A percentile compares a stretch with the other conserved stretches of the same genome.
Conservation (phyloP, 2,329 filamentous ascomycete genomes). For the Colletotrichum ledebouriae region DNA sequence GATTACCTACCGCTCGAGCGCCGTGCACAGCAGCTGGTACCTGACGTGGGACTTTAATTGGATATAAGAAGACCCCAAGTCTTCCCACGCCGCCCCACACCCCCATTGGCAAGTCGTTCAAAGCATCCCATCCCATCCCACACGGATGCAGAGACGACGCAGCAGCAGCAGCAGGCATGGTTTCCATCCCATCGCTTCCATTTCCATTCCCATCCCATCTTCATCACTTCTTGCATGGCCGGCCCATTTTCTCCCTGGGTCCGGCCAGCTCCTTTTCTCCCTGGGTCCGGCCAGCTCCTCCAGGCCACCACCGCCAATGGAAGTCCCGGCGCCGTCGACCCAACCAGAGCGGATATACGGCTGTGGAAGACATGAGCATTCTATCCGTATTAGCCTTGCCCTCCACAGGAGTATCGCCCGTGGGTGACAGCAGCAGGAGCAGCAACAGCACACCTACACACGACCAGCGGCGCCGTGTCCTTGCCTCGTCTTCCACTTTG, state of each 20-base stretch:
- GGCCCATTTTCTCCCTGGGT: slow-evolving; percentile 23
- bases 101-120: background rate
- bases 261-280: slow-evolving; percentile 20
- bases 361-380: background rate
- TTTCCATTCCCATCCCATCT: background rate
- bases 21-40: background rate
- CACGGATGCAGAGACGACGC: slow-evolving; percentile 1
- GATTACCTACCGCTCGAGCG: background rate
- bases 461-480: background rate
- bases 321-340: slow-evolving; percentile 2
- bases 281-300: slow-evolving; percentile 11
- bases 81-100: background rate
- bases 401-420: background rate
- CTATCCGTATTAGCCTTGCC: slow-evolving; percentile 6
- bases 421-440: background rate
- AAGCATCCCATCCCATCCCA: slow-evolving; percentile 2
- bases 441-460: background rate
- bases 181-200: slow-evolving; percentile 12
- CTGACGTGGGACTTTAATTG: background rate
- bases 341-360: slow-evolving; percentile 6
- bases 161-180: slow-evolving; percentile 14
- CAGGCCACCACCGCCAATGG: slow-evolving; percentile 6
- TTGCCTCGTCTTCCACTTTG: slow-evolving; percentile 1
- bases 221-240: slow-evolving; percentile 6
- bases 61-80: background rate